Evolutionary conservation across 73 alveolate species (phyloP).

Genomic region (Paraurostyla sp.): DNA sequence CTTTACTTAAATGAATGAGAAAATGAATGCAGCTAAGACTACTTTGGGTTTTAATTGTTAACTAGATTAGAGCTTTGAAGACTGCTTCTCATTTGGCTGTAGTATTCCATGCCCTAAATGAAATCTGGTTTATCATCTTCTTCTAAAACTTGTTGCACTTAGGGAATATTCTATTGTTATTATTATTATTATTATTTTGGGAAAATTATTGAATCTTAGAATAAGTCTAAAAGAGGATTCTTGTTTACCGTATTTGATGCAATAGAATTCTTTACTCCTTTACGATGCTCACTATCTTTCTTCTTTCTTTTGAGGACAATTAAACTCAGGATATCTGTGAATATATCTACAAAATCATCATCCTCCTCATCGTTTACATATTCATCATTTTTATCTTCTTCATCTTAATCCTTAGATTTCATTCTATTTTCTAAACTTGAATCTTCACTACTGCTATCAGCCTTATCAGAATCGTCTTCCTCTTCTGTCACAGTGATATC

Average conservation of each 20-base stretch:
- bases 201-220: constrained; percentile 8
- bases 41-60: not conserved
- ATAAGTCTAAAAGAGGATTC: not conserved
- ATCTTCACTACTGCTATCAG: not conserved
- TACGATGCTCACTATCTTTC: not conserved
- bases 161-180: no score
- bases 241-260: no score
- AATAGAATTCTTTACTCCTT: not conserved
- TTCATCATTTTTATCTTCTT: not conserved
- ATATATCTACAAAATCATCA: constrained; percentile 28
- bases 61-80: not conserved
- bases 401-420: not conserved
- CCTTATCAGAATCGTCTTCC: not conserved
- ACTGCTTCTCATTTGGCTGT: constrained; percentile 29
- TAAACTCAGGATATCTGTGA: constrained; percentile 22
- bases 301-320: constrained; percentile 23
- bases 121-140: not conserved
- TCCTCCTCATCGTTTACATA: not conserved
- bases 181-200: not conserved
- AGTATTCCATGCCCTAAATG: constrained; percentile 3
- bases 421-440: not conserved
- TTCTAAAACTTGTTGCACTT: no score
- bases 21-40: no score
- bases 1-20: no score
- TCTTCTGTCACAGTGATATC: not conserved